Evolutionary conservation across 1,284 basidiomycete genomes (phyloP), one percentile per base, ranked within the genome.

Genomic region (Leccinum brunneo-olivaceum): DNA sequence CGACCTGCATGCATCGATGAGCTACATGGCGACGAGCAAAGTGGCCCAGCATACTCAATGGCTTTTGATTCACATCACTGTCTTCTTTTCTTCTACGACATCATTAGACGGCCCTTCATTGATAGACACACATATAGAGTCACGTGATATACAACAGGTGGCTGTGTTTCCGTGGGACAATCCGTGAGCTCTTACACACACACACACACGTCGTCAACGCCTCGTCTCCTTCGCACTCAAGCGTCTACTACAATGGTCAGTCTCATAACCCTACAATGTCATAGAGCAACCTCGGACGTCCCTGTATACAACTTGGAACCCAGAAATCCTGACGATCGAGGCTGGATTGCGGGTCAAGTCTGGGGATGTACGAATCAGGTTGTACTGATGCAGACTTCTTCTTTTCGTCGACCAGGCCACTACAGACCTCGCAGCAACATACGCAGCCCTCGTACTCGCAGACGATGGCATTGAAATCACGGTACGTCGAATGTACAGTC

Each of bases 381-480:
- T 30, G 30, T 2, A 34, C 51, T 60, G 28, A 58, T 51, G 8
- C 10, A 19, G 1, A n/a, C 10, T 28, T 10, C 15, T 44, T 41
- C 12, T 38, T 39, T 23, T 25, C n/a, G n/a, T n/a, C n/a, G n/a
- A 53, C 38, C 54, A 69, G 83, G 77, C 81, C 63, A 66, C 70
- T 57, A 42, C 64, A 46, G 90, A 94, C 66, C 83, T 91, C 63
- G 89, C 90, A 57, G 74, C 89, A 49, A 90, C 92, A 56, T 93
- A 93, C 73, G 90, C 91, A 59, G 84, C 90, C 50, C 87, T 94
- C 65, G 95, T 96, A 75, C 90, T 97, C 66, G 93, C 93, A 59
- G 93, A 97, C 73, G 93, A 96, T 57, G 87, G 84, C 59, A 72
- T 94, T 64, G 95, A 98, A 77, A 97, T 98, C 66, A 94, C 94